phyloP scores from a whole-genome alignment of 805 yeast genomes.

The Candida vartiovaarae region DNA sequence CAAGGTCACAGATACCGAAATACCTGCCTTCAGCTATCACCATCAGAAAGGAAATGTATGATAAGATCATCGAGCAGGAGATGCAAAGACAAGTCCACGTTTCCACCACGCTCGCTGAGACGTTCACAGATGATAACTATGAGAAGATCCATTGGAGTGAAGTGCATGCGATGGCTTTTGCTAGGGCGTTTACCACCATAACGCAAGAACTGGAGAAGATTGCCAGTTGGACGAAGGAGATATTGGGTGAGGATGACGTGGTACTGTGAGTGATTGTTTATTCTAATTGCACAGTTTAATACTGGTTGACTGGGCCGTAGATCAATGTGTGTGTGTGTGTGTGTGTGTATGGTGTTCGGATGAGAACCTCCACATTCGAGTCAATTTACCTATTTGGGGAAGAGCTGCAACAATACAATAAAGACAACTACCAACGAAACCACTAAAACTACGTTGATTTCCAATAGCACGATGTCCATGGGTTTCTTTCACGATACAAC shows the following conservation, averaged over 20 bases:
- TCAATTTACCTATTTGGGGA: background rate
- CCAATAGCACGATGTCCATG: background rate
- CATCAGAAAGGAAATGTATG: conserved; percentile 36
- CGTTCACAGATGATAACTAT: conserved; percentile 6
- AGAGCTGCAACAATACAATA: background rate
- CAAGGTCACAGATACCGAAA: conserved; percentile 31
- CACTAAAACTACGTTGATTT: no score
- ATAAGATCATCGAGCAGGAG: conserved; percentile 30
- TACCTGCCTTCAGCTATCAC: conserved; percentile 39
- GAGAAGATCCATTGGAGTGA: conserved; percentile 36
- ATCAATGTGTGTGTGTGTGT: no score
- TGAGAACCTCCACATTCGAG: background rate
- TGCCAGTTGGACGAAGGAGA: conserved; percentile 30
- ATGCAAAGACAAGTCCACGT: background rate
- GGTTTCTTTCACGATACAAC: conserved; percentile 2
- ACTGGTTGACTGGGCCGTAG: no score
- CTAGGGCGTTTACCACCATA: conserved; percentile 41
- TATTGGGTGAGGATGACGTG: conserved; percentile 36
- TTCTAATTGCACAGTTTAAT: no score
- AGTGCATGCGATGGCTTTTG: conserved; percentile 43
- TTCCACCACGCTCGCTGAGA: conserved; percentile 2
- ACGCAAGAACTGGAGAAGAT: conserved; percentile 35
- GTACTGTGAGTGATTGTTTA: background rate
- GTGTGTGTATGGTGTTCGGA: background rate
- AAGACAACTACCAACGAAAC: background rate